These are phyloP conservation scores for Podospora comata DNA, from an alignment of 495 filamentous ascomycete species.

Conservation along the genomic window DNA sequence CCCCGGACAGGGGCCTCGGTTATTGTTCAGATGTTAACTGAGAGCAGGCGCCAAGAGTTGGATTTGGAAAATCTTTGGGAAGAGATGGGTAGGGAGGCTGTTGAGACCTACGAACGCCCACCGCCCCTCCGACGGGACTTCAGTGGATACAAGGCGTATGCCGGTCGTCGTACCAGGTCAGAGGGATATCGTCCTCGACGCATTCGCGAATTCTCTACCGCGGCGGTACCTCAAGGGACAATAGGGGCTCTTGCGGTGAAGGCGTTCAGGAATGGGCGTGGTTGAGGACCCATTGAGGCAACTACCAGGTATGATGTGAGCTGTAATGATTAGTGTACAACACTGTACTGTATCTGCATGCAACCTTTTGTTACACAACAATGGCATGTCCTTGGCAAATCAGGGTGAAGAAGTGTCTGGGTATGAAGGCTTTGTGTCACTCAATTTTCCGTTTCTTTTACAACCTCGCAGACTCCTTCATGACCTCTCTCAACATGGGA, in stretches of 20 bases:
- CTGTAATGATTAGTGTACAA: neutral
- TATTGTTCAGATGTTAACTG: slow-evolving; percentile 87
- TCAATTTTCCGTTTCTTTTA: slow-evolving; percentile 14
- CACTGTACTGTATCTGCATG: neutral
- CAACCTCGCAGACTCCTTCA: slow-evolving; percentile 41
- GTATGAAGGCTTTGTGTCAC: neutral
- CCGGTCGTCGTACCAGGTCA: neutral
- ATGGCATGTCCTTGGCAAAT: no score
- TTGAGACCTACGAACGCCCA: slow-evolving; percentile 14
- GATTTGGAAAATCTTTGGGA: slow-evolving; percentile 81
- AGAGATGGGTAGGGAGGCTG: slow-evolving; percentile 27
- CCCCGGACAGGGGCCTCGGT: slow-evolving; percentile 54
- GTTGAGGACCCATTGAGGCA: neutral
- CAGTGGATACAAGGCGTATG: neutral
- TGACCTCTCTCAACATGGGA: slow-evolving; percentile 69
- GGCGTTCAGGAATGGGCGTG: neutral
- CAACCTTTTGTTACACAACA: no score
- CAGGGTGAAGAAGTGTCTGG: no score
- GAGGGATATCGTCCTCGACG: neutral
- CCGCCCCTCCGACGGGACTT: neutral
- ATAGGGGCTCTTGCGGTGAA: neutral
- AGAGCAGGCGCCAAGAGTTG: slow-evolving; percentile 77
- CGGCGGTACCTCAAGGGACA: neutral
- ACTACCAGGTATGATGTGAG: neutral
- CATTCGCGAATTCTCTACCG: neutral